Evolutionary conservation across 257 asterid genomes (phyloP).

Genomic region (Petunia secreta): DNA sequence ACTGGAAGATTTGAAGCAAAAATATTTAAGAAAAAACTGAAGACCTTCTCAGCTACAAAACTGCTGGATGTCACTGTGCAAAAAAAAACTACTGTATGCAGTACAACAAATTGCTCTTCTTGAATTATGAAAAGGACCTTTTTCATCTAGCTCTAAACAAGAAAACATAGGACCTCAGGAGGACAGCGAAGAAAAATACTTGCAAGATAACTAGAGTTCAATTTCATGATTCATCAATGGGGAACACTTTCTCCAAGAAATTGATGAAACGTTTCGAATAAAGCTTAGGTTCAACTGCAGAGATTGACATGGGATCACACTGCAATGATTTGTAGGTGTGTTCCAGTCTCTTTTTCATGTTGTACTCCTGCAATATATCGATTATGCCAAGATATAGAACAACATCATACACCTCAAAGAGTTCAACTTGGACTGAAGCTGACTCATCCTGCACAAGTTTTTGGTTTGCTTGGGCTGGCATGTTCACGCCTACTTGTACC

Average conservation of each 20-base stretch:
- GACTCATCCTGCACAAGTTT: conserved; percentile 58
- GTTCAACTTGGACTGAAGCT: conserved; percentile 65
- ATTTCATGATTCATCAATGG: conserved; percentile 46
- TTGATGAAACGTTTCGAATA: conserved; percentile 71
- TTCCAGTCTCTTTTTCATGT: conserved; percentile 79
- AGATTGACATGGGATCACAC: conserved; percentile 73
- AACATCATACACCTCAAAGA: conserved; percentile 88
- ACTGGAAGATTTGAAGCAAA: conserved; percentile 3
- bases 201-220: neutral
- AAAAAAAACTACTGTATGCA: neutral
- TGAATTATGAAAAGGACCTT: neutral
- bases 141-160: conserved; percentile 10
- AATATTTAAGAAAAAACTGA: neutral
- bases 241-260: conserved; percentile 73
- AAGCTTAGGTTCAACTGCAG: conserved; percentile 69
- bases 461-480: conserved; percentile 95
- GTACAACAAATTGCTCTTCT: conserved; percentile 7
- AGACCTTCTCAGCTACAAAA: conserved; percentile 9
- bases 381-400: conserved; percentile 91
- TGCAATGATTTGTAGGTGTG: conserved; percentile 65
- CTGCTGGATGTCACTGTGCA: conserved; percentile 24
- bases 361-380: conserved; percentile 86
- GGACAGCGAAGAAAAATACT: neutral
- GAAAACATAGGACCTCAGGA: neutral
- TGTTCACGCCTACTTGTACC: conserved; percentile 95